A percentile compares a stretch with the other conserved stretches of the same genome.
phyloP scores from a whole-genome alignment of 176 grass and related monocot genomes.

The Guadua angustifolia region DNA sequence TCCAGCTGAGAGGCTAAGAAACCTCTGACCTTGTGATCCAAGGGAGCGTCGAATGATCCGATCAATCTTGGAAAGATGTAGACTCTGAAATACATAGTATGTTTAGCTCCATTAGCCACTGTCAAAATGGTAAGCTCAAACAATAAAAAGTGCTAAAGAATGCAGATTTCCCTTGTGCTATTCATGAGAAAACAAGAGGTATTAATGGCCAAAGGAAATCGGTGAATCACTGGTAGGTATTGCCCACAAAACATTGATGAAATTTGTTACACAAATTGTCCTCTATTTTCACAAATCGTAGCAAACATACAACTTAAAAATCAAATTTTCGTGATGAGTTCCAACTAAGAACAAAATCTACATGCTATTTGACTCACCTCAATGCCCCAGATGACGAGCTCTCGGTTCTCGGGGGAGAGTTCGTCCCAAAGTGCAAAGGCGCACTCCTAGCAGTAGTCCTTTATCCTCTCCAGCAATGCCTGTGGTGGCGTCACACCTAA shows the following conservation, averaged over 20 bases:
- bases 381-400: constrained; percentile 81
- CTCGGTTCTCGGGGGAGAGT: no score
- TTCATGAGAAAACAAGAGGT: background rate
- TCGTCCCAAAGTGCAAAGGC: constrained; percentile 96
- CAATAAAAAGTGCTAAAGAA: constrained; percentile 5
- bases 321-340: background rate
- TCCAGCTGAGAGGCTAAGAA: background rate
- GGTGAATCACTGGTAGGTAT: background rate
- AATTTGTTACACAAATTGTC: background rate
- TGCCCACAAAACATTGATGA: background rate
- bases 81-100: constrained; percentile 56
- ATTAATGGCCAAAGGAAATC: background rate
- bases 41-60: constrained; percentile 87
- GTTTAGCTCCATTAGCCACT: background rate
- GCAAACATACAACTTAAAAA: background rate
- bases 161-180: constrained; percentile 12
- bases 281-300: background rate
- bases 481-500: constrained; percentile 94
- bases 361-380: constrained; percentile 65
- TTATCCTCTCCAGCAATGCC: constrained; percentile 90
- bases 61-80: constrained; percentile 90
- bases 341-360: background rate
- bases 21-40: constrained; percentile 72
- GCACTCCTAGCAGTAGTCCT: constrained; percentile 92
- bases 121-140: no score